Conservation (phyloP, 1,139 yeast species). For the Pichia sp. region DNA sequence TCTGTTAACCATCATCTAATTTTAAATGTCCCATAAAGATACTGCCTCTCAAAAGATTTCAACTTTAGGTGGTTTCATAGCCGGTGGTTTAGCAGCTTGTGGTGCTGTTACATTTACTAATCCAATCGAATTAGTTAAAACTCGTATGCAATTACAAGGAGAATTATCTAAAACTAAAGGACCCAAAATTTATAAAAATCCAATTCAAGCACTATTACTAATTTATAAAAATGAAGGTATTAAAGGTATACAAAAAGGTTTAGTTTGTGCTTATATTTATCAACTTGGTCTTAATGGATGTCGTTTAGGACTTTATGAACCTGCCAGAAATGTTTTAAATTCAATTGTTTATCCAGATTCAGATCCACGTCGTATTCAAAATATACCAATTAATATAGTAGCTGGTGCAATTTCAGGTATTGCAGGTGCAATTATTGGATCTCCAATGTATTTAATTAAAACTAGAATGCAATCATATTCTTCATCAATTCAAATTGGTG, state of each 20-base stretch:
- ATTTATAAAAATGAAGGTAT: conserved; percentile 80
- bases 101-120: conserved; percentile 96
- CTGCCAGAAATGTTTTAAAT: conserved; percentile 61
- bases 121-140: conserved; percentile 90
- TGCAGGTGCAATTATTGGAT: conserved; percentile 84
- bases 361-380: conserved; percentile 50
- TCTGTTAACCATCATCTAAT: neutral
- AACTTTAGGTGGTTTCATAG: conserved; percentile 74
- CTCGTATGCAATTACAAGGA: conserved; percentile 95
- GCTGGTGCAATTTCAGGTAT: conserved; percentile 85
- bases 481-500: conserved; percentile 62
- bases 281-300: conserved; percentile 92
- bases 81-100: conserved; percentile 96
- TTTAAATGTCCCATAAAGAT: conserved; percentile 18
- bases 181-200: conserved; percentile 64
- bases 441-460: conserved; percentile 86
- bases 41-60: conserved; percentile 45
- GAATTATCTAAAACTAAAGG: conserved; percentile 55
- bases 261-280: conserved; percentile 75
- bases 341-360: conserved; percentile 45
- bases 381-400: conserved; percentile 58
- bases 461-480: conserved; percentile 95
- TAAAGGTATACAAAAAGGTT: conserved; percentile 83
- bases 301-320: conserved; percentile 90
- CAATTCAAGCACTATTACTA: conserved; percentile 75